Base-by-base conservation (phyloP, 1,139 yeast genomes). In the Candida dubliniensis region DNA sequence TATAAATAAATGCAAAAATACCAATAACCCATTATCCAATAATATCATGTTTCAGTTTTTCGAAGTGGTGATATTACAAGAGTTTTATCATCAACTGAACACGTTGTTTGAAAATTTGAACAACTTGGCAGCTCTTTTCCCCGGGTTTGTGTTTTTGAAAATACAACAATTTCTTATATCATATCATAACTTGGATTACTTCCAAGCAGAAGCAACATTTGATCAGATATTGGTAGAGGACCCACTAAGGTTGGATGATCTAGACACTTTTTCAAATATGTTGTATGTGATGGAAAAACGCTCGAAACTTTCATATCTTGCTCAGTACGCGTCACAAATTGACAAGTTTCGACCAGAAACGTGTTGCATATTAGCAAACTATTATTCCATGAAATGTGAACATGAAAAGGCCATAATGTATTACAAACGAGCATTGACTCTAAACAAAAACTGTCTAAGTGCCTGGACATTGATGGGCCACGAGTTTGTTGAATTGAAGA, bases 381-480 rank as follows among this genome's bases (percentile, higher is more conserved):
- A 89, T 64, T 93, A 91, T 63, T 87, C 96, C 37, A 77, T 95
- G 65, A 84, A 87, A 54, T 87, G 91, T 45, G 96, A 93, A 57
- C 99, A 93, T 61, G 97, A 91, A 60, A 87, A 87, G 64, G 96
- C 99, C 0, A 89, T 95, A 47, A 82, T 86, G 81, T 90, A 90
- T 65, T 95, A 91, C 59, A 86, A 90, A 57, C 74, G 98, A 44
- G 99, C 99, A 0, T 69, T 95, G 34, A 81, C 89, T 0, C 71
- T 93, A 45, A 87, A 90, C 61, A 81, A 88, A 47, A 81, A 82
- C 53, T 89, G 95, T 55, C 71, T 91, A 14, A 82, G 91, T 54
- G 98, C 99, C 0, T 95, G 99, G 98, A 93, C 98, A 0, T 72
- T 95, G 47, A 91, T 95, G 97, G 99, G 99, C 10, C 99, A 95